These are phyloP conservation scores for Fremontodendron californicum DNA, from an alignment of 345 rosid species.

Conservation along the genomic window DNA sequence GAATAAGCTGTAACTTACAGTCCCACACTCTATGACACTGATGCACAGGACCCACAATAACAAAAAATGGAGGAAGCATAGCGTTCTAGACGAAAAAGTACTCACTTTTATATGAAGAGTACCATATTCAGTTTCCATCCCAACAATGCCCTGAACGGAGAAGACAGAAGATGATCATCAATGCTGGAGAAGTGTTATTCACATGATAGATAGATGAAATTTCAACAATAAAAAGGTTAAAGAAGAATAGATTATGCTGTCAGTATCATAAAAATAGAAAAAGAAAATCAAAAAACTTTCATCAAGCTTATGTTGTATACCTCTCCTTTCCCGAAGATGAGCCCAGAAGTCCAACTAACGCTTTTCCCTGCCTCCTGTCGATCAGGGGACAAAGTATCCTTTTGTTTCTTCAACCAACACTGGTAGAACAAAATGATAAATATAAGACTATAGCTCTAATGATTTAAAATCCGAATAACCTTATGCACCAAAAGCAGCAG, in stretches of 20 bases:
- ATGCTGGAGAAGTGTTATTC: background rate
- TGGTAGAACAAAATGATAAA: slow-evolving; percentile 19
- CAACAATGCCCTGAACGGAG: slow-evolving; percentile 67
- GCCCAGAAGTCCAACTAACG: slow-evolving; percentile 90
- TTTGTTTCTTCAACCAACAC: slow-evolving; percentile 99
- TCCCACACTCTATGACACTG: background rate
- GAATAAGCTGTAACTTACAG: background rate
- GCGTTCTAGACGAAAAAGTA: slow-evolving; percentile 4
- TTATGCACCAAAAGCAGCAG: background rate
- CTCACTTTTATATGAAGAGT: slow-evolving; percentile 78
- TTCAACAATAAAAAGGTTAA: background rate
- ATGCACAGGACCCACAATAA: background rate
- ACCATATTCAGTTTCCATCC: slow-evolving; percentile 75
- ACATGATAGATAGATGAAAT: background rate
- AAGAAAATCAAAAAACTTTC: background rate
- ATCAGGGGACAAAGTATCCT: slow-evolving; percentile 66
- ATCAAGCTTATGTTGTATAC: slow-evolving; percentile 30
- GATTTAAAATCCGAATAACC: background rate
- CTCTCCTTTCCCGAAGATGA: slow-evolving; percentile 92
- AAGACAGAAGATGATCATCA: background rate
- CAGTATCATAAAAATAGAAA: background rate
- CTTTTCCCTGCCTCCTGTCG: slow-evolving; percentile 48
- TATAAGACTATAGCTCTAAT: background rate
- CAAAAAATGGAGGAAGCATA: background rate
- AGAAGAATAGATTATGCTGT: background rate